phyloP scores from a whole-genome alignment of 768 basidiomycete genomes.

The Cubamyces sp. region DNA sequence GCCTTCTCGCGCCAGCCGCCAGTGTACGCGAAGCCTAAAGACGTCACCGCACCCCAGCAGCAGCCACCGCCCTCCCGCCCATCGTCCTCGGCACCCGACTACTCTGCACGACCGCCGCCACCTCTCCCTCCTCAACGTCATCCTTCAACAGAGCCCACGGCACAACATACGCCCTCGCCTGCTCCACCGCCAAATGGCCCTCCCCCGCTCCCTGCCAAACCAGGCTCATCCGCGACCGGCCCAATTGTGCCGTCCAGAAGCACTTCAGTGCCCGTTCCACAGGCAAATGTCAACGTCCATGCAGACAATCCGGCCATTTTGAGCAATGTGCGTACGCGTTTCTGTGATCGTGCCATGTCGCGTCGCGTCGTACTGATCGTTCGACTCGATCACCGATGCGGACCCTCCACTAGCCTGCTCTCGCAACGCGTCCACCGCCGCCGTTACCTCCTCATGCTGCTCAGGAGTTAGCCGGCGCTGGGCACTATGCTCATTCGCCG shows the following conservation, averaged over 20 bases:
- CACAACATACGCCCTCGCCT: constrained; percentile 5
- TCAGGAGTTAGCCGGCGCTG: constrained; percentile 20
- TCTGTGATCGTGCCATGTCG: constrained; percentile 5
- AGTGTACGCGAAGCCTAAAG: constrained; percentile 81
- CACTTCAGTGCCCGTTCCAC: constrained; percentile 14
- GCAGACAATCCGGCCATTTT: constrained; percentile 15
- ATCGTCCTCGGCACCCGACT: constrained; percentile 26
- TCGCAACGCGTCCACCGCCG: constrained; percentile 31
- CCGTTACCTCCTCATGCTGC: constrained; percentile 30
- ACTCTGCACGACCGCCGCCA: constrained; percentile 34
- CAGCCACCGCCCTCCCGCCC: constrained; percentile 19
- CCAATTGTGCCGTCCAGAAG: constrained; percentile 20
- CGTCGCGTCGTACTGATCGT: constrained; percentile 15
- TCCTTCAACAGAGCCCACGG: constrained; percentile 3
- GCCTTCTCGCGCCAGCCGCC: constrained; percentile 88
- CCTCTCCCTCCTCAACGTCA: constrained; percentile 28
- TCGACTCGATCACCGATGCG: constrained; percentile 13
- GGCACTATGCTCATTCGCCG: constrained; percentile 24
- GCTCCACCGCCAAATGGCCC: constrained; percentile 32
- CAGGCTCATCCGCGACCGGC: constrained; percentile 28
- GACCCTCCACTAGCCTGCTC: constrained; percentile 21
- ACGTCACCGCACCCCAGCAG: constrained; percentile 23
- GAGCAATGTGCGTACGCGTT: constrained; percentile 23
- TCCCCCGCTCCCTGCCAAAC: constrained; percentile 46
- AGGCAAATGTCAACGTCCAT: constrained; percentile 1